These are phyloP conservation scores for Gentiana macrophylla DNA, from an alignment of 257 asterid genomes.

Conservation along the genomic window DNA sequence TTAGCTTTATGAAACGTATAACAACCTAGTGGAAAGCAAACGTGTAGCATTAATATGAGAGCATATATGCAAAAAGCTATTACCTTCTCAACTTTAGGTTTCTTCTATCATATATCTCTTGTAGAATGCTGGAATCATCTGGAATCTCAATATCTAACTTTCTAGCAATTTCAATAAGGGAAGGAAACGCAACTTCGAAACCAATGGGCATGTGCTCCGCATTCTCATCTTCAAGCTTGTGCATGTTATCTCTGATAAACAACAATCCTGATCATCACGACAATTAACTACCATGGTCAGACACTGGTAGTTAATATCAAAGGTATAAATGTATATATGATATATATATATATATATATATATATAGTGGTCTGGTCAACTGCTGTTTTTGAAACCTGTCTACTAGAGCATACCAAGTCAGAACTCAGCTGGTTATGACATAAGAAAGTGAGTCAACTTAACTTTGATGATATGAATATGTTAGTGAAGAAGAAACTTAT, in stretches of 20 bases:
- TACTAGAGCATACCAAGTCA: not conserved
- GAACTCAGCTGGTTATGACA: no score
- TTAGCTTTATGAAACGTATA: no score
- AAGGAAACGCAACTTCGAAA: constrained; percentile 13
- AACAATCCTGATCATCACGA: not conserved
- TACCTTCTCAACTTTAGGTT: constrained; percentile 18
- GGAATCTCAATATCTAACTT: constrained; percentile 18
- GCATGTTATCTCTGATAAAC: constrained; percentile 6
- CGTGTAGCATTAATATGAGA: no score
- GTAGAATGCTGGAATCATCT: constrained; percentile 7
- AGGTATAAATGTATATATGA: not conserved
- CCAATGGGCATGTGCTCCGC: constrained; percentile 6
- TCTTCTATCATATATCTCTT: constrained; percentile 11
- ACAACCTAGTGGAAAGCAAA: no score
- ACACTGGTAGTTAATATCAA: not conserved
- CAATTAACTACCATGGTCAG: not conserved
- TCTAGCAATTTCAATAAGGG: constrained; percentile 18
- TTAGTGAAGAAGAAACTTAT: not conserved
- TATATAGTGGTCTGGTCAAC: not conserved
- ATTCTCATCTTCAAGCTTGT: constrained; percentile 4
- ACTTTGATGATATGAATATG: not conserved
- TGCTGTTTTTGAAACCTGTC: not conserved
- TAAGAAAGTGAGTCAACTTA: not conserved
- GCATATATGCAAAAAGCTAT: not conserved
- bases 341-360: no score